Percentiles rank a stretch among this genome's conserved stretches.
phyloP scores from a whole-genome alignment of 441 rosid genomes.

The Erysimum cheiri region DNA sequence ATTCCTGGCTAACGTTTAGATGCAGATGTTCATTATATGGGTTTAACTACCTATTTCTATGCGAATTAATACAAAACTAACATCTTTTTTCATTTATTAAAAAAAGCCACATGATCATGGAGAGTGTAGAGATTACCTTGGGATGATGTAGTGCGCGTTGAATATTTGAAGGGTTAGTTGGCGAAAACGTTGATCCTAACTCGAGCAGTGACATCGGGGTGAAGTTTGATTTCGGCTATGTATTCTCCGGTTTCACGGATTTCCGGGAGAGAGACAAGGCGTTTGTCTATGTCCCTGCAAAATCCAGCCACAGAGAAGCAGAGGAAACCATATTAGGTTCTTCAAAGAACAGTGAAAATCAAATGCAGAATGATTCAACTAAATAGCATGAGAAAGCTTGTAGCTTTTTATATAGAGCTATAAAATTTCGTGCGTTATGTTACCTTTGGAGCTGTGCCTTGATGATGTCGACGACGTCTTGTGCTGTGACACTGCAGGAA shows the following conservation, averaged over 20 bases:
- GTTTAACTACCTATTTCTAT: constrained; percentile 23
- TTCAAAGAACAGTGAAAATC: constrained; percentile 2
- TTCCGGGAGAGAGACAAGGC: constrained; percentile 77
- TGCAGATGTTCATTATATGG: neutral
- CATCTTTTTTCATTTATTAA: neutral
- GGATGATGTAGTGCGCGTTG: neutral
- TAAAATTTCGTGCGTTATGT: neutral
- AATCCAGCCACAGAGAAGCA: constrained; percentile 16
- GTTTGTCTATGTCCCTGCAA: constrained; percentile 86
- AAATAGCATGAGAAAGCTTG: neutral
- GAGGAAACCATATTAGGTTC: neutral
- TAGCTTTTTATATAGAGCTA: neutral
- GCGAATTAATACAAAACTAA: neutral
- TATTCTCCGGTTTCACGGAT: constrained; percentile 93
- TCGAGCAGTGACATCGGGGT: constrained; percentile 85
- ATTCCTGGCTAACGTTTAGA: neutral
- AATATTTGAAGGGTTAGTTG: constrained; percentile 48
- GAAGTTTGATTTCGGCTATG: constrained; percentile 89
- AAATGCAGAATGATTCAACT: neutral
- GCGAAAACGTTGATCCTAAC: constrained; percentile 67
- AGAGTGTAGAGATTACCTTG: constrained; percentile 24
- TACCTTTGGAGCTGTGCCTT: constrained; percentile 94
- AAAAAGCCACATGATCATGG: constrained; percentile 1
- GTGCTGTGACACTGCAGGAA: constrained; percentile 81
- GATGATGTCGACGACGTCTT: constrained; percentile 90